Percentiles rank a stretch among this genome's conserved stretches.
phyloP scores from a whole-genome alignment of 257 asterid species.

The Craterostigma plantagineum region DNA sequence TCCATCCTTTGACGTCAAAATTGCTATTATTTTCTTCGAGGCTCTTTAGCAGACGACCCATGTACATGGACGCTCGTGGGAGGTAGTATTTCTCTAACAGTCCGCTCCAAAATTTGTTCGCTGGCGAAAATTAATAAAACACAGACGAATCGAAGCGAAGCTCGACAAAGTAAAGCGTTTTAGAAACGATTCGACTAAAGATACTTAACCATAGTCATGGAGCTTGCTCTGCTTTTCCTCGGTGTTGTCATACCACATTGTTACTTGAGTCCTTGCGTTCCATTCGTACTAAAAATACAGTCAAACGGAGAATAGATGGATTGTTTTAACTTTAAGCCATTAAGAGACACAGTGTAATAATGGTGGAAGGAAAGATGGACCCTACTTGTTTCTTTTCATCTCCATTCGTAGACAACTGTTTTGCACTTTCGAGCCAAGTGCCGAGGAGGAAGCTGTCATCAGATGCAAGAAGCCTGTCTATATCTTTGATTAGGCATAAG shows the following conservation, averaged over 20 bases:
- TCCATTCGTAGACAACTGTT: conserved; percentile 33
- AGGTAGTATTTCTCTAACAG: conserved; percentile 54
- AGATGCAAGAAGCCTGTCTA: conserved; percentile 68
- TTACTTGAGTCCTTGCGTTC: conserved; percentile 96
- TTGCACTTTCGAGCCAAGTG: conserved; percentile 82
- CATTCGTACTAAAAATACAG: conserved; percentile 59
- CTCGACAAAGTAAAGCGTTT: background rate
- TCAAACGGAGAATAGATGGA: background rate
- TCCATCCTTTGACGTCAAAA: conserved; percentile 59
- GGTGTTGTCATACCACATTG: conserved; percentile 90
- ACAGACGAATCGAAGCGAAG: background rate
- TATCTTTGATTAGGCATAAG: conserved; percentile 76
- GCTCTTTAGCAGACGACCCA: conserved; percentile 35
- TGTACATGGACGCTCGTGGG: conserved; percentile 78
- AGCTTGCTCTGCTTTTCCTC: conserved; percentile 50
- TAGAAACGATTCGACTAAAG: conserved; percentile 4
- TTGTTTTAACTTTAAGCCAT: background rate
- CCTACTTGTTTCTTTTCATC: conserved; percentile 65
- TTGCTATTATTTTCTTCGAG: conserved; percentile 30
- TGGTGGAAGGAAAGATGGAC: background rate
- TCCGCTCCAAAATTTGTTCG: conserved; percentile 95
- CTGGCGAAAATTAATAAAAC: conserved; percentile 19
- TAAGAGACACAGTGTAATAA: background rate
- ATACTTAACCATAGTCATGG: conserved; percentile 93
- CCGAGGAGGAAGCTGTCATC: conserved; percentile 83